Evolutionary conservation across 306 rosid species (phyloP), one percentile per base, ranked within the genome.

Genomic region (Sicyos baderoa): DNA sequence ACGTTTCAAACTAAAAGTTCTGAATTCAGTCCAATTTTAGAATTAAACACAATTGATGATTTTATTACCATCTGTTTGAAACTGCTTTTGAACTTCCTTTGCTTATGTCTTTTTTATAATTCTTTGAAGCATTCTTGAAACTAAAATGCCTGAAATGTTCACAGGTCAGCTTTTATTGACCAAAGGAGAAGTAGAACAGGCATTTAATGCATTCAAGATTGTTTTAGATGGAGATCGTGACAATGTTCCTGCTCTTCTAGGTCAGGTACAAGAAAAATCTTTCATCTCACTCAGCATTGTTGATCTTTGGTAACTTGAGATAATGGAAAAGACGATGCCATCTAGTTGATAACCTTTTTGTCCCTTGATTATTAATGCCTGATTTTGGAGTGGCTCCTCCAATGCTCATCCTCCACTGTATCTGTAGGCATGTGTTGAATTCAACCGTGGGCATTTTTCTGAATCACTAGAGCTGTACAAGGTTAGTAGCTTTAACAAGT

Each of bases 111-210:
- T 64, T 40, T 64, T 13, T 2, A 65, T 21, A 14, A 45, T 45
- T 68, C 9, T 25, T 29, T n/a, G 73, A 27, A 68, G 48, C 10
- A 50, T 68, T 47, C 25, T 68, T 68, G 55, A 21, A 68, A 22
- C 53, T 35, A 71, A 40, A 56, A 71, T 6, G 29, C 37, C 35
- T 19, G 51, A 29, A 52, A 37, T 84, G 75, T 82, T 80, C 72
- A 60, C 89, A 94, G 99, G 99, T 77, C 99, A 94, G 79, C 99
- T 94, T 81, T 88, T 94, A 79, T 84, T 94, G 75, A 96, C 97
- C 21, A 86, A 90, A 86, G 97, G 97, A 73, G 99, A 94, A 71
- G 83, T 94, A 55, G 99, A 94, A 42, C 99, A 94, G 77, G 97
- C 99, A 72, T 90, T 80, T 83, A 77, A 89, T 76, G 97, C 97